Evolutionary conservation across 2,329 filamentous ascomycete species (phyloP), one percentile per base, ranked within the genome.

Genomic region (Emericellopsis cladophorae): DNA sequence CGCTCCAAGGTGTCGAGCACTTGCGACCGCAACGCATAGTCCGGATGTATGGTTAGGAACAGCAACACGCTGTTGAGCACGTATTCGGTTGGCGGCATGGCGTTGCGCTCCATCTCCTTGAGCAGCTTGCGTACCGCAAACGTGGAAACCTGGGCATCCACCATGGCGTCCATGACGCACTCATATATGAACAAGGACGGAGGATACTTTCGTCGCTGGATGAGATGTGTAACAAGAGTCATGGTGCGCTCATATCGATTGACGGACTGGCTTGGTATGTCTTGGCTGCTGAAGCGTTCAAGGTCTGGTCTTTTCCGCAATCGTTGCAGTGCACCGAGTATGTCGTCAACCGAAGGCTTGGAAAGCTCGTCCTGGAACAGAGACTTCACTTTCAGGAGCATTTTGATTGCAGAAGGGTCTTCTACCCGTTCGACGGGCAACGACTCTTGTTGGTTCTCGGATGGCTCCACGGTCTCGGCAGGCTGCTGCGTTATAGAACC

Each of bases 1-100:
- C 76, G 68, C 51, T 76, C 76, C 82, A 92, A 87, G 42, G 81
- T 79, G 41, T 75, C 64, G 32, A 95, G 64, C 4, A 95, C 70
- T 31, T 80, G 70, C 40, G 75, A 72, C 31, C 88, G 79, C 21
- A 92, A 64, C 6, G 87, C 49, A 50, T 93, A 90, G 58, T 96
- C 84, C 0, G 90, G 86, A 55, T 96, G 92, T 8, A 92, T 75
- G 1, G 84, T 76, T 21, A 95, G 67, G 5, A 75, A 81, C 68
- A 83, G 46, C 16, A 95, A 62, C 3, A 81, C 76, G 45, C 76
- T 76, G 57, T 89, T 80, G 51, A 85, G 90, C 2, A 84, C 70
- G 4, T 68, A 67, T 1, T 71, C 69, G 48, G 87, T 84, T 7
- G 77, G 68, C 34, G 74, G 62, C 36, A 95, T 66, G 0, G 67